Evolutionary conservation across 2,329 filamentous ascomycete species (phyloP), one percentile per base, ranked within the genome.

Genomic region (Cytospora paraplurivora): DNA sequence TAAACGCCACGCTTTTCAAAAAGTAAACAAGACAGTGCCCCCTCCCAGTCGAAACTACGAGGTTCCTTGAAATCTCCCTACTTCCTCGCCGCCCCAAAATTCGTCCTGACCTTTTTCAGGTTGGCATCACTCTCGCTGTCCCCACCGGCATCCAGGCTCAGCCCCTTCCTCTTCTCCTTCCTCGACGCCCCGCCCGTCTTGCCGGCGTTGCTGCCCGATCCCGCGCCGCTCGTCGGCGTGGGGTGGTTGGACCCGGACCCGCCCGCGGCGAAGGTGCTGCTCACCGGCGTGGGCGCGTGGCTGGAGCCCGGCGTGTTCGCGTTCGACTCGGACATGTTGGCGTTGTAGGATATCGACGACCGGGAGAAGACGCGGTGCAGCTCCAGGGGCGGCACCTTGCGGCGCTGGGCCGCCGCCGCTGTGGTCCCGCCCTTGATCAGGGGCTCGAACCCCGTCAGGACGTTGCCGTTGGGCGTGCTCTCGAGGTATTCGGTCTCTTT

Each of bases 391-490:
- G 85, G 84, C 32, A 84, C 82, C 74, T 90, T 85, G 71, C 88
- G 85, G 72, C 89, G 81, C 68, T 86, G 82, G 12, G 87, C 82
- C 4, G 87, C 82, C 5, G 83, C 83, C 1, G 82, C 81, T n/a
- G 86, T 85, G 10, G 85, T 84, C 19, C 84, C 85, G 61, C 92
- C 93, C 77, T 99, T 99, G 81, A 97, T 96, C 79, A 98, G 99
- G 74, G 93, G 96, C 76, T 99, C 95, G 76, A 99, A 99, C 27
- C 95, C 95, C 56, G 91, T 93, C 75, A 99, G 94, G 73, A 99
- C 98, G 79, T 99, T 99, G 52, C 95, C 95, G 70, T 83, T 87
- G 15, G 88, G 89, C 5, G 93, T 96, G 71, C 92, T 92, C 75
- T 98, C 94, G 58, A 99, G 87, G 75, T 99, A 99, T 19, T 88